Evolutionary conservation across 2,329 filamentous ascomycete species (phyloP), one percentile per base, ranked within the genome.

Genomic region (Colletotrichum sp.): DNA sequence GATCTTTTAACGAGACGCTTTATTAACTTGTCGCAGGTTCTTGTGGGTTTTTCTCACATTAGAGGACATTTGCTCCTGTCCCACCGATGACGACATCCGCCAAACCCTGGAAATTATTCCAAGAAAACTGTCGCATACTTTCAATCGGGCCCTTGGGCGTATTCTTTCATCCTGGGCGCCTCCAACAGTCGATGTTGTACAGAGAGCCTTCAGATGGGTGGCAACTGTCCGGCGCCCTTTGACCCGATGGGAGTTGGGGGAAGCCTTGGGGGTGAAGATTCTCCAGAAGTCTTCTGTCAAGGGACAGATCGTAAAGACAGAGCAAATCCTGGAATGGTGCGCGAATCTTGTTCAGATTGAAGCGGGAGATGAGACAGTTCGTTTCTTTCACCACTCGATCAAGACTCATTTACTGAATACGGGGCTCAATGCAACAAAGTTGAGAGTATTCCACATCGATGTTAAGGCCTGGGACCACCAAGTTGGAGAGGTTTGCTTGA

Each of bases 1-100:
- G 4, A 3, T 26, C 0, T 39, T 0, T 15, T 0, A 3, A 0
- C 2, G 6, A 1, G 3, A 5, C 0, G 6, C 0, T 5, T 7
- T 8, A 6, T 0, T 64, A 1, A 36, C 8, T 12, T 6, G 0
- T 0, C 3, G 0, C 5, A 64, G 60, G 60, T 64, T 64, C 6
- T 2, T 64, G 1, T 64, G 60, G 60, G 60, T 18, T 0, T 59
- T 10, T 1, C 2, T 6, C 1, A 6, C 55, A 6, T 4, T 59
- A 0, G 55, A 59, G 2, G 15, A 59, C 55, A 28, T 59, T 0
- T 59, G 55, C 7, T 26, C 24, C 1, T 26, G 55, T 0, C 4
- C 22, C 0, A 59, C 8, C 0, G 15, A 59, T 18, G 0, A 9
- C 2, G 22, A 59, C 4, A 59, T 59, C 6, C 24, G 8, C 0